phyloP scores from a whole-genome alignment of 2,329 filamentous ascomycete species.

The Diplocarpon mali region DNA sequence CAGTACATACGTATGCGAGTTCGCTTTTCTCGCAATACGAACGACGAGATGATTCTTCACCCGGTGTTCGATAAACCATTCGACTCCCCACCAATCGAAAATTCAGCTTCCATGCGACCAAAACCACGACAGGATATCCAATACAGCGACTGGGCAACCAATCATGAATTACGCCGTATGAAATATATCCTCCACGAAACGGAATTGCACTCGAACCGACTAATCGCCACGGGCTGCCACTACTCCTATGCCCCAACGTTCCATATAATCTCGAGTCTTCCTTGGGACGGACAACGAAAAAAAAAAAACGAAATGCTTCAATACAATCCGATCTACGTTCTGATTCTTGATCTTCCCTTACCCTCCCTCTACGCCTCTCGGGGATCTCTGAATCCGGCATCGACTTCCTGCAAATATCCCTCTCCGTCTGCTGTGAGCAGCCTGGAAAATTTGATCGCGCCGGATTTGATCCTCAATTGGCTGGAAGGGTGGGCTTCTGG shows the following conservation, averaged over 20 bases:
- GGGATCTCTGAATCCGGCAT: background rate
- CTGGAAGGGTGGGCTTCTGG: background rate
- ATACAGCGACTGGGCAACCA: slow-evolving; percentile 28
- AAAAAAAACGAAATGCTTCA: slow-evolving; percentile 7
- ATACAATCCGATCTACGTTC: background rate
- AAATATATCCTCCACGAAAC: slow-evolving; percentile 14
- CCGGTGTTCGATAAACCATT: slow-evolving; percentile 11
- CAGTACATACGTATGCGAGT: slow-evolving; percentile 18
- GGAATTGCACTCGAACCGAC: slow-evolving; percentile 11
- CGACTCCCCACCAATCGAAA: slow-evolving; percentile 15
- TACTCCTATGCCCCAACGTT: slow-evolving; percentile 1
- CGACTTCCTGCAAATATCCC: too few relatives aligned
- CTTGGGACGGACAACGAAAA: slow-evolving; percentile 6
- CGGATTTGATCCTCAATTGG: background rate
- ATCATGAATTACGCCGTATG: slow-evolving; percentile 27
- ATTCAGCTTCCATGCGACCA: slow-evolving; percentile 14
- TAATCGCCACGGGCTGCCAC: slow-evolving; percentile 10
- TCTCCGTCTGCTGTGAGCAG: too few relatives aligned
- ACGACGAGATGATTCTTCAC: slow-evolving; percentile 15
- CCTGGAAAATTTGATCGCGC: too few relatives aligned
- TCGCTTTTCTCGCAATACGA: slow-evolving; percentile 3
- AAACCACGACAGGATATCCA: slow-evolving; percentile 21
- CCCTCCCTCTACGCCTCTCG: background rate
- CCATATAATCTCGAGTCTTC: slow-evolving; percentile 9
- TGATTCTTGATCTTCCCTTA: background rate